Conservation (phyloP, 257 asterid species). For the Penstemon newberryi region DNA sequence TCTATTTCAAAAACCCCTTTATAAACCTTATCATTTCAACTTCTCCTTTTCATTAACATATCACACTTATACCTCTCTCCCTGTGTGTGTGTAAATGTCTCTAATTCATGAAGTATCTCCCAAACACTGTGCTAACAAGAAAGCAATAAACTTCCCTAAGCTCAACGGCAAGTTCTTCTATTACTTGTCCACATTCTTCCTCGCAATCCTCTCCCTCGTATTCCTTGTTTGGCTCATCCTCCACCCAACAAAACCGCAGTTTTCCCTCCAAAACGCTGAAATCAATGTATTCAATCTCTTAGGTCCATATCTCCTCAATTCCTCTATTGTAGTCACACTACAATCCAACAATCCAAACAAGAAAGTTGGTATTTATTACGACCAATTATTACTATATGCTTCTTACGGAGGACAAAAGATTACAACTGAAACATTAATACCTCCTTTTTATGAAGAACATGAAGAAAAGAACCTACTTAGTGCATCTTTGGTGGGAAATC, state of each 20-base stretch:
- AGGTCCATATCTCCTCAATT: slow-evolving; percentile 59
- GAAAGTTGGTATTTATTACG: slow-evolving; percentile 81
- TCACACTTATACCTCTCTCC: slow-evolving; percentile 19
- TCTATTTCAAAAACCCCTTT: slow-evolving; percentile 22
- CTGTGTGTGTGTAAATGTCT: slow-evolving; percentile 58
- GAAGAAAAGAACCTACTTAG: slow-evolving; percentile 63
- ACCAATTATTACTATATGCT: slow-evolving; percentile 54
- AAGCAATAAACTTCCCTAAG: slow-evolving; percentile 31
- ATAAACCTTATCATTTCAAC: slow-evolving; percentile 36
- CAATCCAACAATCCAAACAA: slow-evolving; percentile 69
- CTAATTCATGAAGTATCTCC: slow-evolving; percentile 62
- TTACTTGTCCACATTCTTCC: slow-evolving; percentile 54
- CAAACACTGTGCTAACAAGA: slow-evolving; percentile 78
- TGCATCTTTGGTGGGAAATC: slow-evolving; percentile 56
- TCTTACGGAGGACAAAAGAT: slow-evolving; percentile 77
- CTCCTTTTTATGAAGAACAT: slow-evolving; percentile 81
- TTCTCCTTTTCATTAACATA: slow-evolving; percentile 31
- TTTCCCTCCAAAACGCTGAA: slow-evolving; percentile 61
- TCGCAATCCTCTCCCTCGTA: slow-evolving; percentile 62
- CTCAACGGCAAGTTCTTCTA: slow-evolving; percentile 55
- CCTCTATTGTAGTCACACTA: slow-evolving; percentile 72
- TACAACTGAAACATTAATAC: slow-evolving; percentile 48
- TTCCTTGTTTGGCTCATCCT: slow-evolving; percentile 75
- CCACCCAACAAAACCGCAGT: slow-evolving; percentile 76
- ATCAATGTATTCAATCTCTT: slow-evolving; percentile 73